Conservation (phyloP, 192 early-diverging fungal genomes). For the Umbelopsis vinacea region DNA sequence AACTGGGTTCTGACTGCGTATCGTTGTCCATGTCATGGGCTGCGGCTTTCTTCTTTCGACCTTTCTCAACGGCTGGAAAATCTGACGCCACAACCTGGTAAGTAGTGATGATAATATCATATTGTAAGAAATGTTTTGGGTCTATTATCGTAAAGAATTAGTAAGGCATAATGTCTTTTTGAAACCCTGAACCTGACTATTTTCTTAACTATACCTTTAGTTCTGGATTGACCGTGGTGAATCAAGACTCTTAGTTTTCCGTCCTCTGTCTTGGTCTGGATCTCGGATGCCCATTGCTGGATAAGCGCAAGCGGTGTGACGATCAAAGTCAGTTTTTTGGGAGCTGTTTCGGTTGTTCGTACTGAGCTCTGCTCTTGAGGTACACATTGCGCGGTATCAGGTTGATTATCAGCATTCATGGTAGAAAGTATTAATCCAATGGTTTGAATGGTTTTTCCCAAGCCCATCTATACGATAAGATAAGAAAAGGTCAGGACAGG, state of each 20-base stretch:
- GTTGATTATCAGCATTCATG: slow-evolving; percentile 7
- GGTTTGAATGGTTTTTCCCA: slow-evolving; percentile 48
- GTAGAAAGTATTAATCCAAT: slow-evolving; percentile 33
- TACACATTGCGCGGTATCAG: neutral
- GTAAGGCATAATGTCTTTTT: neutral
- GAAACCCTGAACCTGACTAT: neutral
- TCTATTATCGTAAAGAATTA: neutral
- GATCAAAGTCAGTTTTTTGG: slow-evolving; percentile 36
- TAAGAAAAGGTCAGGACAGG: neutral
- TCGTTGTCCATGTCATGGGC: neutral
- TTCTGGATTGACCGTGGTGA: slow-evolving; percentile 43
- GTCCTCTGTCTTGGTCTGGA: slow-evolving; percentile 36
- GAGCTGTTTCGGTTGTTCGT: neutral
- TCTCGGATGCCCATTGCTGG: slow-evolving; percentile 45
- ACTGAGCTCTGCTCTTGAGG: neutral
- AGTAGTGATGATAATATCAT: slow-evolving; percentile 48
- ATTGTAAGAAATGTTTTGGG: slow-evolving; percentile 26
- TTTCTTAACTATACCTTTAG: slow-evolving; percentile 2
- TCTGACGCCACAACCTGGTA: slow-evolving; percentile 44
- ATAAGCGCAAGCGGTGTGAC: slow-evolving; percentile 45
- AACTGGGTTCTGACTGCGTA: neutral
- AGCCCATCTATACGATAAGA: slow-evolving; percentile 36
- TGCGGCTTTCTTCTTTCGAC: slow-evolving; percentile 20
- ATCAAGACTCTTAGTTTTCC: slow-evolving; percentile 34
- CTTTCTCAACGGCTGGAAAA: slow-evolving; percentile 19